Evolutionary conservation across 805 yeast genomes (phyloP).

Genomic region (Myxozyma neotropica): DNA sequence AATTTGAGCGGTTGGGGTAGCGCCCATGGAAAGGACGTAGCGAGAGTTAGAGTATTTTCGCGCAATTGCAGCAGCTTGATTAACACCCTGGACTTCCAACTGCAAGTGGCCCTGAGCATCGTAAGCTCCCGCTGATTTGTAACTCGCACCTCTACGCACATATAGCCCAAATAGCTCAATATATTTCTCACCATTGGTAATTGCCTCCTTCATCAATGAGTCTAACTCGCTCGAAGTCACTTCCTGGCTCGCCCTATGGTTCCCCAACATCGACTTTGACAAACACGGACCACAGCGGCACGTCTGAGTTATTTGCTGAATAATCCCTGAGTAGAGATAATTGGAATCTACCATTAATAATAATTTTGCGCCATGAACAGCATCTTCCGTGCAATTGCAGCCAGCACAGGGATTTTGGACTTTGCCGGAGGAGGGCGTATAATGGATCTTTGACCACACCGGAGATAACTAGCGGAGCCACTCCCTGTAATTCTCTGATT

Average conservation of each 20-base stretch:
- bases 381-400: conserved; percentile 40
- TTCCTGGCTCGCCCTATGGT: conserved; percentile 65
- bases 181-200: conserved; percentile 35
- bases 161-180: conserved; percentile 64
- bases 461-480: conserved; percentile 47
- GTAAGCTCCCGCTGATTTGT: conserved; percentile 50
- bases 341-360: conserved; percentile 66
- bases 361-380: conserved; percentile 34
- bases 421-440: conserved; percentile 63
- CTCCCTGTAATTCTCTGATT: conserved; percentile 62
- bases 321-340: conserved; percentile 41
- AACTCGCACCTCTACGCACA: conserved; percentile 80
- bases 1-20: conserved; percentile 73
- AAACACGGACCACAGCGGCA: conserved; percentile 59
- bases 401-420: conserved; percentile 53
- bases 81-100: conserved; percentile 62
- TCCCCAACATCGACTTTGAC: conserved; percentile 73
- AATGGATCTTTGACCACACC: conserved; percentile 51
- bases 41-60: conserved; percentile 42
- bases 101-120: conserved; percentile 54
- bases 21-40: conserved; percentile 70
- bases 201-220: conserved; percentile 44
- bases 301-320: conserved; percentile 1
- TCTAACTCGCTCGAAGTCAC: conserved; percentile 45
- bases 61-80: conserved; percentile 52